Percentiles rank a stretch among this genome's conserved stretches.
Conservation (phyloP, 2,329 filamentous ascomycete genomes). For the Paracoccidioides lutzii region DNA sequence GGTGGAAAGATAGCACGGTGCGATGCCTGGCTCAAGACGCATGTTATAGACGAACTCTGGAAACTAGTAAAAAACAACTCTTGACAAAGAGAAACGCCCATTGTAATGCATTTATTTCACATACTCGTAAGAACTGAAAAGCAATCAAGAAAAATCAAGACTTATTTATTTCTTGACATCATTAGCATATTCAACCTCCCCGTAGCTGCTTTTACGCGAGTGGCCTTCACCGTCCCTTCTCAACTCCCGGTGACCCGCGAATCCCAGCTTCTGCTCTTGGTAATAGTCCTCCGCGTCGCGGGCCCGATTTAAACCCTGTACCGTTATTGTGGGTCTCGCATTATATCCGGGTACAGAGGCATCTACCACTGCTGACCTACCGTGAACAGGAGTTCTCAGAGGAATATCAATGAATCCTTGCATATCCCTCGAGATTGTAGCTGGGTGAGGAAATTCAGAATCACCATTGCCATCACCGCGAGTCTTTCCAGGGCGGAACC, state of each 20-base stretch:
- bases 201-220: conserved; percentile 24
- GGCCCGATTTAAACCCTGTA: not conserved
- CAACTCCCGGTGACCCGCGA: conserved; percentile 27
- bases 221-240: conserved; percentile 14
- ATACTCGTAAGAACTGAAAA: not conserved
- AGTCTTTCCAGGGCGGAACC: conserved; percentile 46
- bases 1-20: not conserved
- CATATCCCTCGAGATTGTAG: conserved; percentile 2
- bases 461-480: conserved; percentile 47
- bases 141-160: not conserved
- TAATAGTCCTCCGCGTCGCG: conserved; percentile 16
- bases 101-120: not conserved
- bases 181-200: conserved; percentile 22
- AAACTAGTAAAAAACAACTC: not conserved
- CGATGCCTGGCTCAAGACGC: not conserved
- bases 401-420: conserved; percentile 28
- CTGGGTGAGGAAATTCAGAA: conserved; percentile 9
- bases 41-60: too few species aligned
- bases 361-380: not conserved
- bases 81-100: not conserved
- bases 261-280: conserved; percentile 32
- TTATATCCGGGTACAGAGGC: conserved; percentile 14
- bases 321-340: conserved; percentile 8
- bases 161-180: conserved; percentile 18
- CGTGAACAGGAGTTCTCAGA: conserved; percentile 14